Percentiles rank a stretch among this genome's conserved stretches.
Evolutionary conservation across 2,329 filamentous ascomycete genomes (phyloP).

Genomic region (Epicoccum nigrum): DNA sequence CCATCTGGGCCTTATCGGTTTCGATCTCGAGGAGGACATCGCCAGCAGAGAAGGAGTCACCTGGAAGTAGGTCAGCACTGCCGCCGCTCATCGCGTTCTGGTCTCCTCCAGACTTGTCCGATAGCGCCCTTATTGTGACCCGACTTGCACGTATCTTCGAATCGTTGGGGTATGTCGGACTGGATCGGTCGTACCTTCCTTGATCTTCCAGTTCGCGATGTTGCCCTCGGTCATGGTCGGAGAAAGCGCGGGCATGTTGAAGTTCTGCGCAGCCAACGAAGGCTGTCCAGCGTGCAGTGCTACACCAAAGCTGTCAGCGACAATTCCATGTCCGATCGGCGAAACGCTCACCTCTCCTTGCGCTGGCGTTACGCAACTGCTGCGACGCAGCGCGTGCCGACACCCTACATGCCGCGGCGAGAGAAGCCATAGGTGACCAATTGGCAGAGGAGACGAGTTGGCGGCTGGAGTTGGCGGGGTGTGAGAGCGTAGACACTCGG

Average conservation of each 20-base stretch:
- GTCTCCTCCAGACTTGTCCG: neutral
- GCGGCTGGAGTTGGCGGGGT: conserved; percentile 21
- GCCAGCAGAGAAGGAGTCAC: conserved; percentile 79
- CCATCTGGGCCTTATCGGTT: conserved; percentile 94
- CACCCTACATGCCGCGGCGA: conserved; percentile 67
- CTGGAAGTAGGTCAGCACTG: conserved; percentile 39
- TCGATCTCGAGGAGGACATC: conserved; percentile 92
- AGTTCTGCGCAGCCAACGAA: conserved; percentile 78
- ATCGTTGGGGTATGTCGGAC: neutral
- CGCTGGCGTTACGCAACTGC: conserved; percentile 59
- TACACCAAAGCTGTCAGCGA: conserved; percentile 46
- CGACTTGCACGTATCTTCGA: neutral
- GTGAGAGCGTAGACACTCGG: conserved; percentile 19
- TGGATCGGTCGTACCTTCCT: conserved; percentile 64
- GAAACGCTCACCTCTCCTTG: conserved; percentile 62
- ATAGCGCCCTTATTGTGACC: neutral
- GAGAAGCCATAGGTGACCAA: conserved; percentile 65
- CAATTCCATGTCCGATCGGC: conserved; percentile 16
- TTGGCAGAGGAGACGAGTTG: conserved; percentile 28
- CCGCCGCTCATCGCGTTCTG: neutral
- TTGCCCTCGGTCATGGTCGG: conserved; percentile 95
- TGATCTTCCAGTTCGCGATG: conserved; percentile 83
- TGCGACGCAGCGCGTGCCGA: conserved; percentile 65
- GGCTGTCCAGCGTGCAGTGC: conserved; percentile 69
- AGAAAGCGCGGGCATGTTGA: conserved; percentile 89